These are phyloP conservation scores for Triglochin maritima DNA, from an alignment of 106 monocot species.

Conservation along the genomic window DNA sequence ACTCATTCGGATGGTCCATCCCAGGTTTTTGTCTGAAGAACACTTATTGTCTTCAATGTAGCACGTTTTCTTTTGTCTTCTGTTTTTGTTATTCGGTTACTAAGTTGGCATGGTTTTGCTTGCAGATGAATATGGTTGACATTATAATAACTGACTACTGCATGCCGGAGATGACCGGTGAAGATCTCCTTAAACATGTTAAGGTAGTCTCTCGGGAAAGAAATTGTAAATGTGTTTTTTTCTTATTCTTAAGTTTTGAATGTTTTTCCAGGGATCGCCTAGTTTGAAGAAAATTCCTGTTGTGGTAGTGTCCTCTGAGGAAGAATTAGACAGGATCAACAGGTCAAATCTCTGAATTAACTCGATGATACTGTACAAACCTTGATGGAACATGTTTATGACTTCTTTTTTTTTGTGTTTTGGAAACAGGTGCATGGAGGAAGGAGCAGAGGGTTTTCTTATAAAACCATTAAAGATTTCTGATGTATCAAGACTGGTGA, in stretches of 20 bases:
- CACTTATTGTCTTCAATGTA: too few relatives aligned
- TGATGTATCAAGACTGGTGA: slow-evolving; percentile 44
- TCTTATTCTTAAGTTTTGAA: background rate
- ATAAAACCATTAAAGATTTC: slow-evolving; percentile 50
- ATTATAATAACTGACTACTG: slow-evolving; percentile 85
- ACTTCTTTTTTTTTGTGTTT: background rate
- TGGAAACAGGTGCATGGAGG: slow-evolving; percentile 44
- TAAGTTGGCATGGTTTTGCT: background rate
- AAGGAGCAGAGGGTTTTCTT: slow-evolving; percentile 66
- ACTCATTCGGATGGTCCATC: background rate
- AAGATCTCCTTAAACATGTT: slow-evolving; percentile 56
- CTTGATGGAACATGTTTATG: too few relatives aligned
- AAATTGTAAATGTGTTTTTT: background rate
- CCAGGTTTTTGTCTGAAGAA: background rate
- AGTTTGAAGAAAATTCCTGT: slow-evolving; percentile 56
- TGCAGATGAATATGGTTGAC: slow-evolving; percentile 46
- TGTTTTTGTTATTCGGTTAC: background rate
- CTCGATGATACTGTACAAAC: too few relatives aligned
- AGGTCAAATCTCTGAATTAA: slow-evolving; percentile 13
- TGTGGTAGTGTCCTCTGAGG: slow-evolving; percentile 77
- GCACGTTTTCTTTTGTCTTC: too few relatives aligned
- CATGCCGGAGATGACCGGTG: slow-evolving; percentile 85
- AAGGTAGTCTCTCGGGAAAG: slow-evolving; percentile 22
- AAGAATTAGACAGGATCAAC: slow-evolving; percentile 47
- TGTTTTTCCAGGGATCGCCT: slow-evolving; percentile 39